Conservation (phyloP, 257 asterid species). For the Nyctanthes arbortristis region DNA sequence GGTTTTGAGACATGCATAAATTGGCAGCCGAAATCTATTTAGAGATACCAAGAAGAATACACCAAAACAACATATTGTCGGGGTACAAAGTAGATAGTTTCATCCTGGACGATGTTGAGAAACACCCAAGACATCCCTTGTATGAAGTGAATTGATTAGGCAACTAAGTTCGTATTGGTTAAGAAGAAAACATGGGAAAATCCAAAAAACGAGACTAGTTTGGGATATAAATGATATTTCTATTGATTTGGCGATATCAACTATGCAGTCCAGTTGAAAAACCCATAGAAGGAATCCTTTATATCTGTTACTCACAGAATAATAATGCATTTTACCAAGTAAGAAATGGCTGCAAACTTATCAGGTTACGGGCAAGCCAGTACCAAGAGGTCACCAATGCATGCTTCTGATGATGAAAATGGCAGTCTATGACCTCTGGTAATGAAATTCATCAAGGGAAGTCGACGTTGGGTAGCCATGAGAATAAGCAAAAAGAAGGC, state of each 20-base stretch:
- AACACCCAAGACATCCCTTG: neutral
- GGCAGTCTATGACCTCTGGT: slow-evolving; percentile 15
- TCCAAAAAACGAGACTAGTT: neutral
- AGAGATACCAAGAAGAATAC: neutral
- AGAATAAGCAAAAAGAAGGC: slow-evolving; percentile 21
- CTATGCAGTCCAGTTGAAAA: slow-evolving; percentile 26
- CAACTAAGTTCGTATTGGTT: no score
- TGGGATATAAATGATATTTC: neutral
- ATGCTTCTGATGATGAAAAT: neutral
- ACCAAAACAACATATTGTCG: no score
- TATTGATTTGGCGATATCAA: slow-evolving; percentile 7
- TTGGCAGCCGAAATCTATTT: no score
- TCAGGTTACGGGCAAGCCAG: slow-evolving; percentile 28
- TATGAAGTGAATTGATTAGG: neutral
- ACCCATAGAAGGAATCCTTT: neutral
- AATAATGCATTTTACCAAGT: no score
- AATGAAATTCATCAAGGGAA: slow-evolving; percentile 27
- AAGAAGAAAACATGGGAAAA: neutral
- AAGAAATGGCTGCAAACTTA: slow-evolving; percentile 38
- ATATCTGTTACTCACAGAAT: neutral
- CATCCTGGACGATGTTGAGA: neutral
- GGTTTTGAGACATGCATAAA: no score
- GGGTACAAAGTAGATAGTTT: no score
- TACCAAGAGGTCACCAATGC: slow-evolving; percentile 12
- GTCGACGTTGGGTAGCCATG: slow-evolving; percentile 27